These are phyloP conservation scores for Puccinia sorghi DNA, from an alignment of 1,284 basidiomycete genomes.

Conservation along the genomic window DNA sequence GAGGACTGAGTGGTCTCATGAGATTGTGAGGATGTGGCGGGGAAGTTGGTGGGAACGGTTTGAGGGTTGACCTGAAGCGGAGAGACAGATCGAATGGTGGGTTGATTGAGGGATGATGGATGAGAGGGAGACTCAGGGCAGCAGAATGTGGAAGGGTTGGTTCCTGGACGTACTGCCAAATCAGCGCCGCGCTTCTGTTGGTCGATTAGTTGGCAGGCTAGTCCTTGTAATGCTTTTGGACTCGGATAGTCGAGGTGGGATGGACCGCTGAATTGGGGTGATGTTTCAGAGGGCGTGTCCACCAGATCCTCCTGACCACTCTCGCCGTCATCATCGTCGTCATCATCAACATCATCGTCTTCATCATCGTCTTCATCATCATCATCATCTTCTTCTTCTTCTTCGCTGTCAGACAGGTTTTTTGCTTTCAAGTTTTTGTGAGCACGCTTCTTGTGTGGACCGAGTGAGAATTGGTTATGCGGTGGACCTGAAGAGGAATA, in stretches of 20 bases:
- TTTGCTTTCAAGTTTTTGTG: slow-evolving; percentile 8
- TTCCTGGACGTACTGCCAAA: neutral
- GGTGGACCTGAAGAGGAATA: neutral
- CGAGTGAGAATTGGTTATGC: neutral
- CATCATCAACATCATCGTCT: slow-evolving; percentile 7
- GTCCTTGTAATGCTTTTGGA: slow-evolving; percentile 17
- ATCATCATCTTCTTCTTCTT: neutral
- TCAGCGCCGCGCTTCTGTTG: slow-evolving; percentile 14
- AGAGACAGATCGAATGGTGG: neutral
- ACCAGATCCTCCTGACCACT: slow-evolving; percentile 9
- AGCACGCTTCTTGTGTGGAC: neutral
- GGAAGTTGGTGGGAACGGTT: neutral
- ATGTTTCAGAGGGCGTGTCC: neutral
- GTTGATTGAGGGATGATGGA: slow-evolving; percentile 14
- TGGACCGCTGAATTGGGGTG: slow-evolving; percentile 3
- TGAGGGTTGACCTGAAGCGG: neutral
- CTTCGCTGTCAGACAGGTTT: neutral
- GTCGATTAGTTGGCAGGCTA: slow-evolving; percentile 20
- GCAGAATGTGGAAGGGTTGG: neutral
- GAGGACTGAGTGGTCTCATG: neutral
- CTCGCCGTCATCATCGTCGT: slow-evolving; percentile 4
- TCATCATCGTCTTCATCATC: slow-evolving; percentile 8
- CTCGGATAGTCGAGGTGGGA: slow-evolving; percentile 16
- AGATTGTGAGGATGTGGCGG: neutral
- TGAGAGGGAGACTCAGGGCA: slow-evolving; percentile 4